A percentile compares a stretch with the other conserved stretches of the same genome.
Evolutionary conservation across 192 early-diverging fungal genomes (phyloP).

Genomic region (Coemansia sp.): DNA sequence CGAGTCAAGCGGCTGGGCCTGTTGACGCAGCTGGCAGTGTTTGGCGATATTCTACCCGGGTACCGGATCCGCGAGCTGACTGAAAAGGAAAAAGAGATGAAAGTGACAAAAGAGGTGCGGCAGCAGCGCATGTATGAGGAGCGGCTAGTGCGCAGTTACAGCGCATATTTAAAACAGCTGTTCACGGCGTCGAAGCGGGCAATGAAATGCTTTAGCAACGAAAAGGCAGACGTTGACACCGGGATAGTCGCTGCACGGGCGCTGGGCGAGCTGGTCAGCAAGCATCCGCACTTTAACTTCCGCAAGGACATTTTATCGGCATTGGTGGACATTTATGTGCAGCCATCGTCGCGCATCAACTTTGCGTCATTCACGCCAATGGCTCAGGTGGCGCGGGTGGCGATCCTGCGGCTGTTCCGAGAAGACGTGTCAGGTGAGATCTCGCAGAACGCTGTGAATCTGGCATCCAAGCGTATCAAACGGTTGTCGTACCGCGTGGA

Average conservation of each 20-base stretch:
- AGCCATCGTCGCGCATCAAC: slow-evolving; percentile 66
- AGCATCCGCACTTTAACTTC: slow-evolving; percentile 94
- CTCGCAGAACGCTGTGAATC: slow-evolving; percentile 80
- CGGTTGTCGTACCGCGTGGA: slow-evolving; percentile 74
- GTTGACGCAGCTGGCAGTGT: slow-evolving; percentile 88
- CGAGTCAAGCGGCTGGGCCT: slow-evolving; percentile 74
- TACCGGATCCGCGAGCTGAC: slow-evolving; percentile 90
- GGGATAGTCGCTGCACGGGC: slow-evolving; percentile 73
- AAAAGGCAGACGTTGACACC: slow-evolving; percentile 37
- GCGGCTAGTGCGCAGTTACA: slow-evolving; percentile 76
- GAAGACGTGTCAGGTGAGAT: slow-evolving; percentile 85
- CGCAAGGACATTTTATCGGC: slow-evolving; percentile 85
- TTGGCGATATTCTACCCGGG: slow-evolving; percentile 92
- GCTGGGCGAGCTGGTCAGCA: slow-evolving; percentile 76
- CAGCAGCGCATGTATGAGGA: slow-evolving; percentile 87
- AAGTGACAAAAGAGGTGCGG: slow-evolving; percentile 89
- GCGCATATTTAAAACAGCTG: slow-evolving; percentile 77
- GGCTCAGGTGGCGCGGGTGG: slow-evolving; percentile 71
- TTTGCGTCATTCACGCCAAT: slow-evolving; percentile 59
- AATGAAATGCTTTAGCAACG: slow-evolving; percentile 32
- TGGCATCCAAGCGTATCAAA: slow-evolving; percentile 85
- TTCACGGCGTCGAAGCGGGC: slow-evolving; percentile 54
- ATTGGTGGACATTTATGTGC: slow-evolving; percentile 62
- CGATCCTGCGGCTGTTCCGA: slow-evolving; percentile 74
- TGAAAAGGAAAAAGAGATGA: slow-evolving; percentile 70